Base-by-base conservation (phyloP, 129 eudicot species). In the Chrysanthemum seticuspe region DNA sequence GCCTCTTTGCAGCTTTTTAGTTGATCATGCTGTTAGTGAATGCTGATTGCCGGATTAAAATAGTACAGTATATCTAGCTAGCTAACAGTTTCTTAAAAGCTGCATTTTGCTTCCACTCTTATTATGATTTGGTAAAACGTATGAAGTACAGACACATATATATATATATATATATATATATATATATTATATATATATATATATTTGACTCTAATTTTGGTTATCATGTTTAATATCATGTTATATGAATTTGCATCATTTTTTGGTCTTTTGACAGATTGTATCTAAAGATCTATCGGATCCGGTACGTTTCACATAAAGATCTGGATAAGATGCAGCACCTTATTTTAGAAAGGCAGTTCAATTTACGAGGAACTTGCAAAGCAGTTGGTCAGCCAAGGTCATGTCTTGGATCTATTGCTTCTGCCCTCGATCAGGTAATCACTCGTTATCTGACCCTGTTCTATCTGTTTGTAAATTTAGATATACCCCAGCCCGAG, bases 391-490 rank as follows among this genome's bases (percentile, higher is more conserved):
- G 97, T 87, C 50, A 86, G 82, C 76, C 76, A 90, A 77, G 98
- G 98, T 73, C 98, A 93, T 76, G 96, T 93, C 47, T 77, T 93
- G 86, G 98, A 93, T 72, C 86, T 81, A 90, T 89, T 83, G 98
- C 98, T 60, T 93, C 97, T 54, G 98, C 98, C 98, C 97, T 93
- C 75, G 98, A 93, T 72, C 98, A 90, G 97, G 98, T 93, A 66
- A 73, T 45, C 48, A 13, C 14, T 75, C 70, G 25, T 44, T 48
- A 31, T 61, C 65, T 51, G 63, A 69, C 13, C 13, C 56, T 59
- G 13, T 56, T 21, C 67, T 19, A 66, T 58, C 19, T 65, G 19
- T 44, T 15, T 23, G 48, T 67, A 75, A 60, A 29, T 47, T 27
- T 48, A 23, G 44, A 58, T 68, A 27, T 44, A 19, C 21, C 21